A percentile compares a stretch with the other conserved stretches of the same genome.
Evolutionary conservation across 352 stramenopile species (phyloP).

Genomic region (Globisporangium paroecandrum): DNA sequence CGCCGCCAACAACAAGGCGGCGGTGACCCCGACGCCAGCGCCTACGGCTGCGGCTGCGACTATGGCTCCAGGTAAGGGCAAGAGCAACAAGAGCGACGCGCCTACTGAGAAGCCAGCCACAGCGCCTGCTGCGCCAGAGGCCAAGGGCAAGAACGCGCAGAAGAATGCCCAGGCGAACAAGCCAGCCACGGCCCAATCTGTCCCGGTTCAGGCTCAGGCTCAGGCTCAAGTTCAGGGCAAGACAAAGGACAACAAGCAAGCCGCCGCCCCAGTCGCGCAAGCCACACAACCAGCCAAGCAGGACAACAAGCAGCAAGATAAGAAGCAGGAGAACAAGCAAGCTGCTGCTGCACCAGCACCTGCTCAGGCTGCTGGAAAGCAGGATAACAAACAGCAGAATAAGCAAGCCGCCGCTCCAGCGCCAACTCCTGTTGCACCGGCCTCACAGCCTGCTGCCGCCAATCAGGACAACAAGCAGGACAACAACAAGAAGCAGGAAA

Average conservation of each 20-base stretch:
- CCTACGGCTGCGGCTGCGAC: background rate
- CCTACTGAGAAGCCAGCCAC: background rate
- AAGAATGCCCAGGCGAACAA: constrained; percentile 3
- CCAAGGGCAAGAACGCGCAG: constrained; percentile 9
- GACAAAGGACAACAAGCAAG: too few species aligned
- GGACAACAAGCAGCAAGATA: constrained; percentile 6
- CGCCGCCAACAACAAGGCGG: background rate
- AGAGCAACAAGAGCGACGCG: too few species aligned
- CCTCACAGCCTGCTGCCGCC: background rate
- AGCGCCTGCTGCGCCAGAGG: background rate
- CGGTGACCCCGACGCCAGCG: constrained; percentile 1
- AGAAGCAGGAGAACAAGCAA: constrained; percentile 6
- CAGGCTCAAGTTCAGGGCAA: background rate
- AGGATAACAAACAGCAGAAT: background rate
- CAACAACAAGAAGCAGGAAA: constrained; percentile 2
- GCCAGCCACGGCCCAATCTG: background rate
- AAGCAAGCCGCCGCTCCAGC: background rate
- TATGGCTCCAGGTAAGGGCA: background rate
- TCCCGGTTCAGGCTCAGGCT: background rate
- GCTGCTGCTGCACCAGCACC: too few species aligned
- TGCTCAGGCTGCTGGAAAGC: too few species aligned
- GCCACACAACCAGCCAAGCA: background rate
- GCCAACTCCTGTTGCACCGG: background rate
- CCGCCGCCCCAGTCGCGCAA: too few species aligned
- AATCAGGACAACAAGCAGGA: constrained; percentile 1